Evolutionary conservation across 768 basidiomycete species (phyloP), one percentile per base, ranked within the genome.

Genomic region (Suillus luteus): DNA sequence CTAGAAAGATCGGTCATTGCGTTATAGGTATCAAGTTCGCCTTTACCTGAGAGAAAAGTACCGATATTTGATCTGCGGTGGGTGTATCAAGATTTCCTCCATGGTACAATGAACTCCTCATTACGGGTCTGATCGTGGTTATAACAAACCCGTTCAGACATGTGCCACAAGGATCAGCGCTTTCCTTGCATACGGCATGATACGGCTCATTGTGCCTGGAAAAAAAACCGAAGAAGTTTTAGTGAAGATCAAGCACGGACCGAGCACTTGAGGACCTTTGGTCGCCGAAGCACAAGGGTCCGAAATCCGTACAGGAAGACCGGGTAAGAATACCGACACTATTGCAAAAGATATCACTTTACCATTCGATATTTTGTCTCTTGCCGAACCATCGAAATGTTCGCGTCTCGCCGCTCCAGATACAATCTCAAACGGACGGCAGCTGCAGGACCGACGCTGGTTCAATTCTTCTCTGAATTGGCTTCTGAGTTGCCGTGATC

Each of bases 281-380:
- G 52, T 54, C 27, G 52, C 52, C 52, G 33, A 54, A 54, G 33
- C 33, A 11, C 51, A 52, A 52, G 51, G 51, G 51, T 54, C 52
- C 52, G 52, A 54, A 31, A 54, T 31, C 52, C 52, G 52, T 54
- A 54, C 31, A 54, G 31, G 52, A 35, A 54, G 52, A 54, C 52
- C 33, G 52, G 52, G 52, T n/a, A n/a, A 54, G 52, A 54, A 54
- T 54, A 33, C 52, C 52, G 33, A 54, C 19, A 6, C 52, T 54
- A 54, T 54, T 31, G 31, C 52, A 54, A 54, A 33, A 35, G 31
- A 54, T 54, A 54, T 33, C 52, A 54, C 10, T 2, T 2, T 19
- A 52, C 10, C 52, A 54, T 33, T n/a, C 11, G 52, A 33, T 54
- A 54, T 54, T 17, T 31, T 11, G 51, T 19, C 27, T 17, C 31